phyloP scores from a whole-genome alignment of 495 filamentous ascomycete species.

The Podospora didyma region DNA sequence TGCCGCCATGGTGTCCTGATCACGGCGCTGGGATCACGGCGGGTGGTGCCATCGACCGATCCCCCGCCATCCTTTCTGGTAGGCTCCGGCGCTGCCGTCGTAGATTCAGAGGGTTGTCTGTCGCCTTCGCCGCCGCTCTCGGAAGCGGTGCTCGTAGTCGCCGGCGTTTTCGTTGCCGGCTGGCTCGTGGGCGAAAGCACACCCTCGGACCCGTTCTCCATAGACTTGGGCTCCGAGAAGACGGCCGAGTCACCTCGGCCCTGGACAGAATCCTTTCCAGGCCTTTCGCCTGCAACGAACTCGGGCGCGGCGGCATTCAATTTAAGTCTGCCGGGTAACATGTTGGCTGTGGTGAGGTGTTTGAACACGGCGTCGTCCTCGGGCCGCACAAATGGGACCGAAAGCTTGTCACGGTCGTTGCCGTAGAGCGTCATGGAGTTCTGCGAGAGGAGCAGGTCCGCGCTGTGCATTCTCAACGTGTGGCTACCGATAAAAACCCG shows the following conservation, averaged over 20 bases:
- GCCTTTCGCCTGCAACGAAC: slow-evolving; percentile 39
- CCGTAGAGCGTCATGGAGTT: slow-evolving; percentile 83
- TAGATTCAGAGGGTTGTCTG: slow-evolving; percentile 23
- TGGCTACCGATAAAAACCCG: slow-evolving; percentile 87
- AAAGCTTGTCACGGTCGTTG: slow-evolving; percentile 83
- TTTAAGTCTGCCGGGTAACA: slow-evolving; percentile 41
- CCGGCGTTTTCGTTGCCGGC: slow-evolving; percentile 25
- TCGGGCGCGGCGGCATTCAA: slow-evolving; percentile 48
- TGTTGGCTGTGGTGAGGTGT: slow-evolving; percentile 59
- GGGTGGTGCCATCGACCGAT: slow-evolving; percentile 31
- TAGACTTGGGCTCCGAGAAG: slow-evolving; percentile 9
- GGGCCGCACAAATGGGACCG: slow-evolving; percentile 88
- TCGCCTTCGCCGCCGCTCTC: slow-evolving; percentile 38
- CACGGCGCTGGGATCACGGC: slow-evolving; percentile 44
- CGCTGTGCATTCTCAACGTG: slow-evolving; percentile 77
- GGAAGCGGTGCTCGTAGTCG: slow-evolving; percentile 31
- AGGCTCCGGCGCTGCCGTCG: slow-evolving; percentile 10
- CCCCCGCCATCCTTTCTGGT: slow-evolving; percentile 29
- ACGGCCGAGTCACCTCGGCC: slow-evolving; percentile 15
- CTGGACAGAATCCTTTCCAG: slow-evolving; percentile 13
- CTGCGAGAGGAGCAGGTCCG: slow-evolving; percentile 88
- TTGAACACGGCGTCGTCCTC: slow-evolving; percentile 81
- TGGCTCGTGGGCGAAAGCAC: slow-evolving; percentile 26
- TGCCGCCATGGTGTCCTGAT: slow-evolving; percentile 72
- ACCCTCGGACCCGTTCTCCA: slow-evolving; percentile 17